Conservation (phyloP, 2,329 filamentous ascomycete species). For the Ophiocordyceps robertsii region DNA sequence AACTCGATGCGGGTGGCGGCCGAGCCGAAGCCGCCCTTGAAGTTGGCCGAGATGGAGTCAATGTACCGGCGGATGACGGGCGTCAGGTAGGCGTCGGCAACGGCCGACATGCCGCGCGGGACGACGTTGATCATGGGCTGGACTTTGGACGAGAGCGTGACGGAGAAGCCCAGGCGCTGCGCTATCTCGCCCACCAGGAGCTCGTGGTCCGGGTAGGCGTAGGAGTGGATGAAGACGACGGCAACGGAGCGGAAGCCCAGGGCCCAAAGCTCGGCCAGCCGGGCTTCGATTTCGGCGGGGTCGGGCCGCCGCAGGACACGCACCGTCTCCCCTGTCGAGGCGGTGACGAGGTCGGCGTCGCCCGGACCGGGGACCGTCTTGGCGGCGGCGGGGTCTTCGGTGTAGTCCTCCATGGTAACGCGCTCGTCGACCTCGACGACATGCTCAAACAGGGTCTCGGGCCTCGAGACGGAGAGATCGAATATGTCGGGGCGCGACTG, state of each 20-base stretch:
- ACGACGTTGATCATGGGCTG: constrained; percentile 30
- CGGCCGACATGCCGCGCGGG: constrained; percentile 26
- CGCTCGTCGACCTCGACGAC: constrained; percentile 63
- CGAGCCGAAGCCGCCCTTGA: constrained; percentile 19
- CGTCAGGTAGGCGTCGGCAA: constrained; percentile 28
- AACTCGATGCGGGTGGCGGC: constrained; percentile 47
- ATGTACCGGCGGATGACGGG: constrained; percentile 22
- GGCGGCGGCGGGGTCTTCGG: constrained; percentile 45
- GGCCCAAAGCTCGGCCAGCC: constrained; percentile 47
- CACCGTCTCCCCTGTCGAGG: constrained; percentile 55
- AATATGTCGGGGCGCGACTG: constrained; percentile 63
- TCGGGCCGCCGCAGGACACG: constrained; percentile 50
- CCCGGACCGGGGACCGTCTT: constrained; percentile 30
- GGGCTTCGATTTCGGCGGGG: constrained; percentile 33
- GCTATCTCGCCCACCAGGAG: constrained; percentile 20
- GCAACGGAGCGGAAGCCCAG: constrained; percentile 37
- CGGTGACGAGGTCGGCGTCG: constrained; percentile 46
- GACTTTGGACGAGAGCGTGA: constrained; percentile 20
- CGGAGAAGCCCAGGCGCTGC: constrained; percentile 25
- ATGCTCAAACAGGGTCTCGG: constrained; percentile 54
- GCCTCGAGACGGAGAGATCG: constrained; percentile 54
- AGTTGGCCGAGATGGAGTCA: constrained; percentile 20
- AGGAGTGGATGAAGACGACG: constrained; percentile 62
- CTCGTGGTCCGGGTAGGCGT: constrained; percentile 45
- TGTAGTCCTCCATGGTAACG: constrained; percentile 60